Conservation (phyloP, 1,139 yeast species). For the Debaryomyces singareniensis region DNA sequence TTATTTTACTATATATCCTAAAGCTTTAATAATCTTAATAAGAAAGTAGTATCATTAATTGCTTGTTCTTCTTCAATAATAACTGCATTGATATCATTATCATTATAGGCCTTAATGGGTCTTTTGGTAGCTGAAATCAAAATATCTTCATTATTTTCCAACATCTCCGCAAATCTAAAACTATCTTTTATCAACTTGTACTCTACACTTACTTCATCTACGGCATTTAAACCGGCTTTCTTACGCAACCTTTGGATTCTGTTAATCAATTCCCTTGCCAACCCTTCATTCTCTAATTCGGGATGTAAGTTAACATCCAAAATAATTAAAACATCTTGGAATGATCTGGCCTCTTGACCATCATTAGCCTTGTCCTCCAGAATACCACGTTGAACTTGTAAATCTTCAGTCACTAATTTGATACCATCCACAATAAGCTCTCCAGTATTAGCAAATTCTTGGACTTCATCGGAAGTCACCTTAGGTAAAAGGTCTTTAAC, state of each 20-base stretch:
- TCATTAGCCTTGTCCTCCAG: constrained; percentile 55
- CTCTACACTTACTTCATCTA: constrained; percentile 90
- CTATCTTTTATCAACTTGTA: constrained; percentile 68
- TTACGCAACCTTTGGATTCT: constrained; percentile 97
- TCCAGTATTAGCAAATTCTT: constrained; percentile 65
- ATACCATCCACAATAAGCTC: constrained; percentile 84
- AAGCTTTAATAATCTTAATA: constrained; percentile 69
- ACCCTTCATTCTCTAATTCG: constrained; percentile 87
- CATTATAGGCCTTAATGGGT: constrained; percentile 41
- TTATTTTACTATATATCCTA: constrained; percentile 14
- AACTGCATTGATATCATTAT: constrained; percentile 33
- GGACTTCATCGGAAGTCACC: constrained; percentile 77
- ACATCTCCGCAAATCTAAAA: constrained; percentile 58
- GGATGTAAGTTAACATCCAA: constrained; percentile 84
- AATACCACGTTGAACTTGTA: constrained; percentile 84
- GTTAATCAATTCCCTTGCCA: constrained; percentile 93
- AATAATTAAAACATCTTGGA: constrained; percentile 81
- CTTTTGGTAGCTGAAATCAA: constrained; percentile 73
- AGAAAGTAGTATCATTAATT: constrained; percentile 80
- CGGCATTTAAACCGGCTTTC: constrained; percentile 90
- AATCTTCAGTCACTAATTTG: constrained; percentile 77
- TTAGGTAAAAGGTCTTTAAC: constrained; percentile 91
- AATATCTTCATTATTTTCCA: constrained; percentile 59
- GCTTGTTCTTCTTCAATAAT: constrained; percentile 88
- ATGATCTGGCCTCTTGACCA: constrained; percentile 84